Base-by-base conservation (phyloP, 139 green algal species). In the Ulvella scutata region DNA sequence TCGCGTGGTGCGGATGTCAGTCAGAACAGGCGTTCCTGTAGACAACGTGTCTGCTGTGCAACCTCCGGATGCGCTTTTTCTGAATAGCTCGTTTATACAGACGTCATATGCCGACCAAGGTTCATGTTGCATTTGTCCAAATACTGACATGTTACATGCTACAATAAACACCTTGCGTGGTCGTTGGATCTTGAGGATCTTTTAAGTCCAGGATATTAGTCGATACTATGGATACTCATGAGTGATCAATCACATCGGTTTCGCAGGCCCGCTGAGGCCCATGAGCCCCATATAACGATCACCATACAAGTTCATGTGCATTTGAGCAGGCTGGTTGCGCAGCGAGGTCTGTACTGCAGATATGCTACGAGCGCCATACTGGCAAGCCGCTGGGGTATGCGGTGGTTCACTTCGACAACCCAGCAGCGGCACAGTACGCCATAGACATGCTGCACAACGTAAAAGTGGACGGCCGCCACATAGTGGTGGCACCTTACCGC, bases 361-460 rank as follows among this genome's bases (percentile, higher is more conserved):
- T 67, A n/a, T 67, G 51, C 51, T 67, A 67, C 20, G 51, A 67
- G n/a, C 51, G 51, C 51, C 51, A 67, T 26, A 67, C 51, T 26
- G 51, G 51, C 51, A 67, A 67, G 51, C 51, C 51, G 10, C 51
- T 67, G 13, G 51, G 51, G 51, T 67, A 67, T 29, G 51, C 51
- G 51, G 51, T 67, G 1, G 51, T 67, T 26, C 51, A 67, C 51
- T 67, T 67, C 33, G 51, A 67, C 51, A 67, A 67, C 51, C 51
- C 51, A 6, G 51, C 51, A 6, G 51, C 51, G 9, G 51, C 51
- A 23, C 51, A 67, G 51, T 67, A 67, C 51, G 51, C 51, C 13
- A 67, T 67, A 31, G 51, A 67, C 20, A 26, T 67, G 51, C 51
- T 67, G 51, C 51, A 67, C 51, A 67, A 67, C 20, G 33, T 67